Evolutionary conservation across 169 alveolate species (phyloP).

Genomic region (Plasmodium relictum): DNA sequence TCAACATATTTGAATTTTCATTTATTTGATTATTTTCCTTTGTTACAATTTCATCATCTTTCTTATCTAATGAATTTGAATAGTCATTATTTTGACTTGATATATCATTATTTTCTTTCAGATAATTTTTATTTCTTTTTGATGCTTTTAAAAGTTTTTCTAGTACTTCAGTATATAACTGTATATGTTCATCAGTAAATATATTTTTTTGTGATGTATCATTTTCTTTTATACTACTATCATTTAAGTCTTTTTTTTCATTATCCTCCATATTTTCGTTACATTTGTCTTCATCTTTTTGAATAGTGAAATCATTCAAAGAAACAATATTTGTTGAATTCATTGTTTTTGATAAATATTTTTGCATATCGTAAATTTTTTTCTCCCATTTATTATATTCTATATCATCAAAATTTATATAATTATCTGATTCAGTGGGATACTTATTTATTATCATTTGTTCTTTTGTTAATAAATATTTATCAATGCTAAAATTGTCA

Average conservation of each 20-base stretch:
- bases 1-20: background rate
- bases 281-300: background rate
- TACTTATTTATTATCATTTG: constrained; percentile 34
- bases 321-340: constrained; percentile 7
- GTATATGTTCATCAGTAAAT: constrained; percentile 60
- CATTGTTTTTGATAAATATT: constrained; percentile 22
- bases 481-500: constrained; percentile 5
- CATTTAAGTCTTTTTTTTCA: background rate
- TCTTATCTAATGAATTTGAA: background rate
- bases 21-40: background rate
- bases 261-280: background rate
- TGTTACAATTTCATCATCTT: background rate
- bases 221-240: background rate
- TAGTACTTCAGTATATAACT: constrained; percentile 36
- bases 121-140: background rate
- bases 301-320: background rate
- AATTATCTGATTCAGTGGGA: constrained; percentile 17
- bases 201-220: constrained; percentile 8
- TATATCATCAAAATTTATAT: constrained; percentile 33
- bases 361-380: constrained; percentile 8
- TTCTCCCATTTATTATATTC: constrained; percentile 16
- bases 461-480: constrained; percentile 52
- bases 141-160: constrained; percentile 38
- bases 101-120: background rate
- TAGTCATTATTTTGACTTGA: background rate